Conservation (phyloP, 192 early-diverging fungal genomes). For the Cetraspora pellucida region DNA sequence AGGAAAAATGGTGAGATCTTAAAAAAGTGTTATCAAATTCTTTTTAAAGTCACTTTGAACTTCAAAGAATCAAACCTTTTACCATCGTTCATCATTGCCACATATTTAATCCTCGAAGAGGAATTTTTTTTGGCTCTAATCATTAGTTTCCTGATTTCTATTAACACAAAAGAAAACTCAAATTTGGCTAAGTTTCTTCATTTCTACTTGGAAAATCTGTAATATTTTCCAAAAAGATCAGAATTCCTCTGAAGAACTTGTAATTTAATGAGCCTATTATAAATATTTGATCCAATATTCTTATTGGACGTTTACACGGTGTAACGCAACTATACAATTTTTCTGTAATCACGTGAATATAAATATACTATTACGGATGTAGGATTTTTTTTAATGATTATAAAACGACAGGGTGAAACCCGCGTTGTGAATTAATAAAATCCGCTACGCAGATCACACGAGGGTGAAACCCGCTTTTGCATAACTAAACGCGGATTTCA, state of each 20-base stretch:
- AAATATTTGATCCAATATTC: too few relatives aligned
- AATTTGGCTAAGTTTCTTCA: not conserved
- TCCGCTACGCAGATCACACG: too few relatives aligned
- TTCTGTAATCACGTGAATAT: too few relatives aligned
- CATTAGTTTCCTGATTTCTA: not conserved
- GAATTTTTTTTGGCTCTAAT: not conserved
- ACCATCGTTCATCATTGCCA: not conserved
- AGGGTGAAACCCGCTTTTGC: too few relatives aligned
- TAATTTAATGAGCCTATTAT: too few relatives aligned
- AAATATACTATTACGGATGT: too few relatives aligned
- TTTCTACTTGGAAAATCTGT: not conserved
- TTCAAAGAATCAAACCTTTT: not conserved
- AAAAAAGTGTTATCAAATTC: not conserved
- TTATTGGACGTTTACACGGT: not conserved
- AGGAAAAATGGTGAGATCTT: not conserved
- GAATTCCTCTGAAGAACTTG: not conserved
- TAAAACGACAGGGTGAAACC: too few relatives aligned
- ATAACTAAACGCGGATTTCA: too few relatives aligned
- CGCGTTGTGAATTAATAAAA: too few relatives aligned
- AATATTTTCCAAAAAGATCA: not conserved
- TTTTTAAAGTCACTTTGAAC: not conserved
- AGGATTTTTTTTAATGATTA: too few relatives aligned
- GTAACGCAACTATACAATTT: too few relatives aligned
- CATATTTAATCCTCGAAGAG: not conserved
- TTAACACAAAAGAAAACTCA: not conserved